Evolutionary conservation across 2,329 filamentous ascomycete genomes (phyloP).

Genomic region (Alternaria angustiovoidea): DNA sequence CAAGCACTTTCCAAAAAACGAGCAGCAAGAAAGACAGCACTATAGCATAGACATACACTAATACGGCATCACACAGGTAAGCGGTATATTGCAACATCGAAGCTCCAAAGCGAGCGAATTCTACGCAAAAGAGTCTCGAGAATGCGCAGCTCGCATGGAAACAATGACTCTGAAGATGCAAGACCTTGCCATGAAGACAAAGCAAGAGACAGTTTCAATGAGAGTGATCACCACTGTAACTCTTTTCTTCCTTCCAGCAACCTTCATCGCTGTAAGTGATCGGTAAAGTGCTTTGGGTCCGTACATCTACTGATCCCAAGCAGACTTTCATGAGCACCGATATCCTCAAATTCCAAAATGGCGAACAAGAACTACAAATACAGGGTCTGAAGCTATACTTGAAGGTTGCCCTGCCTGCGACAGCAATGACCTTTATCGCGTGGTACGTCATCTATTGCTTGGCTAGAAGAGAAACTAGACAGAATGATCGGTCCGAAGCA

Average conservation of each 20-base stretch:
- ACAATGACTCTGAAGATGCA: constrained; percentile 35
- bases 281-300: background rate
- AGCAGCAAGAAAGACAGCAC: no score
- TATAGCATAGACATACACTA: background rate
- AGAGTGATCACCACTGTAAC: constrained; percentile 54
- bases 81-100: constrained; percentile 47
- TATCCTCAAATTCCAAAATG: constrained; percentile 40
- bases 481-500: background rate
- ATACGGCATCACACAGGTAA: constrained; percentile 24
- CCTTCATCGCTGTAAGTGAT: constrained; percentile 53
- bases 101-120: constrained; percentile 43
- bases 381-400: constrained; percentile 43
- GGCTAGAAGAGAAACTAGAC: constrained; percentile 21
- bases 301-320: background rate
- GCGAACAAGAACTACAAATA: constrained; percentile 19
- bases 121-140: constrained; percentile 25
- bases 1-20: no score
- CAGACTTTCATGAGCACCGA: constrained; percentile 56
- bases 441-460: constrained; percentile 48
- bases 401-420: constrained; percentile 47
- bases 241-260: constrained; percentile 54
- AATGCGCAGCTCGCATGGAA: constrained; percentile 43
- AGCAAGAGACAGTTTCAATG: constrained; percentile 55
- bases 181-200: constrained; percentile 47
- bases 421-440: constrained; percentile 43